phyloP scores from a whole-genome alignment of 2,329 filamentous ascomycete genomes.

The Dothidotthia symphoricarpi region DNA sequence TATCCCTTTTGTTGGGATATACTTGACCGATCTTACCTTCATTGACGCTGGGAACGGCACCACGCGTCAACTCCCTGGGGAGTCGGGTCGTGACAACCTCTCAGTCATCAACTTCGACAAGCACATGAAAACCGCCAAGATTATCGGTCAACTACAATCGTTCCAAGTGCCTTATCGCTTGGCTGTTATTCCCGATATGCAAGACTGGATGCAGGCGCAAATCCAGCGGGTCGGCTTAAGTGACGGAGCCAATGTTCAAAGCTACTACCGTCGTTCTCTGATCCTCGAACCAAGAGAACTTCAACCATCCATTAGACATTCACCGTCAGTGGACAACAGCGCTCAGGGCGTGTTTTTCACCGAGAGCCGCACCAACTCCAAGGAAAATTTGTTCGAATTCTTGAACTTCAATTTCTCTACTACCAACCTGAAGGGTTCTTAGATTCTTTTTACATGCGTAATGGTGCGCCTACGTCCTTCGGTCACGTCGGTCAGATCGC shows the following conservation, averaged over 20 bases:
- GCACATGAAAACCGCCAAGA: constrained; percentile 88
- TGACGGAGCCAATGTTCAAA: constrained; percentile 62
- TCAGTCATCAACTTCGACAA: constrained; percentile 98
- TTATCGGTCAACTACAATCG: constrained; percentile 91
- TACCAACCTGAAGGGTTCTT: constrained; percentile 34
- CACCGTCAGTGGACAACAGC: constrained; percentile 28
- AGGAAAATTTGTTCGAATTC: constrained; percentile 39
- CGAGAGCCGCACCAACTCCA: constrained; percentile 32
- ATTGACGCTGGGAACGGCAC: constrained; percentile 91
- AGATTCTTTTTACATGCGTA: constrained; percentile 21
- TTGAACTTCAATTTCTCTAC: constrained; percentile 40
- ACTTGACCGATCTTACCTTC: constrained; percentile 93
- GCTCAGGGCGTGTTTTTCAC: constrained; percentile 24
- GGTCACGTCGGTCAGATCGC: constrained; percentile 5
- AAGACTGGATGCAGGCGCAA: constrained; percentile 87
- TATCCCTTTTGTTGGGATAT: constrained; percentile 92
- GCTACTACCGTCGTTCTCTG: constrained; percentile 79
- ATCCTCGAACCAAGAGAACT: constrained; percentile 73
- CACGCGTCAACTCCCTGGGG: constrained; percentile 69
- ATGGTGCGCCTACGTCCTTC: constrained; percentile 20
- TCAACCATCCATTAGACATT: constrained; percentile 26
- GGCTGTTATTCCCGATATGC: constrained; percentile 78
- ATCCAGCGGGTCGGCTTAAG: constrained; percentile 70
- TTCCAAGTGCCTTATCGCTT: constrained; percentile 94
- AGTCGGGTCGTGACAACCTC: constrained; percentile 60